These are phyloP conservation scores for Calocybe gambosa DNA, from an alignment of 1,284 basidiomycete genomes.

Conservation along the genomic window DNA sequence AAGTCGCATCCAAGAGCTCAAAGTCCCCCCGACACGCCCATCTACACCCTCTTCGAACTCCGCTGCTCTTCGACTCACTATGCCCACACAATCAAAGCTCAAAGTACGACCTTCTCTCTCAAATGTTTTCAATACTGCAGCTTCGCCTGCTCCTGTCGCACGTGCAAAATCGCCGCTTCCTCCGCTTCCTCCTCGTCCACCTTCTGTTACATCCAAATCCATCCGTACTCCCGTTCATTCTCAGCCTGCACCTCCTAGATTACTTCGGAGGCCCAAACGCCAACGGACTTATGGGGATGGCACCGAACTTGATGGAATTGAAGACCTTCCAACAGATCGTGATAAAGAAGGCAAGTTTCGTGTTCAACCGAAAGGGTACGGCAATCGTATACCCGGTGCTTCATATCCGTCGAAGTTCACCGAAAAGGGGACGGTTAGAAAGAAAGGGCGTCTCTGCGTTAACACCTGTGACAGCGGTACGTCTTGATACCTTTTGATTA, in stretches of 20 bases:
- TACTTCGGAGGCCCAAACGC: conserved; percentile 71
- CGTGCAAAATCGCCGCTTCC: conserved; percentile 54
- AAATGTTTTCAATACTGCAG: conserved; percentile 55
- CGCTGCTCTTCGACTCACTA: conserved; percentile 71
- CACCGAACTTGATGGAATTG: conserved; percentile 86
- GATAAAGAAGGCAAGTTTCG: conserved; percentile 72
- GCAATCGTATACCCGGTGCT: conserved; percentile 54
- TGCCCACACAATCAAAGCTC: conserved; percentile 70
- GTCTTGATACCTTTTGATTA: conserved; percentile 9
- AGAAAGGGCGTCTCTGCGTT: conserved; percentile 36
- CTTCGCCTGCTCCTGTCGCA: conserved; percentile 27
- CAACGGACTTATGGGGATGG: conserved; percentile 82
- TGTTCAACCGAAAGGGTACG: conserved; percentile 61
- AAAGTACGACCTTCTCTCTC: conserved; percentile 70
- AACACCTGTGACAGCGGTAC: conserved; percentile 42
- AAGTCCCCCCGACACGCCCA: conserved; percentile 69
- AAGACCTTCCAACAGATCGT: conserved; percentile 83
- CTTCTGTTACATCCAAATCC: conserved; percentile 34
- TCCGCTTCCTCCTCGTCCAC: conserved; percentile 39
- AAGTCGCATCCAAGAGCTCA: conserved; percentile 56
- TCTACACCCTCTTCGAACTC: conserved; percentile 73
- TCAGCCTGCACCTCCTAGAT: conserved; percentile 49
- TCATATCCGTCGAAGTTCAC: conserved; percentile 39
- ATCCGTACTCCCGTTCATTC: conserved; percentile 19
- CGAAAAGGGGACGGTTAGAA: conserved; percentile 51